Conservation (phyloP, 176 grass and related monocot species). For the Cenchrus fungigraminus region DNA sequence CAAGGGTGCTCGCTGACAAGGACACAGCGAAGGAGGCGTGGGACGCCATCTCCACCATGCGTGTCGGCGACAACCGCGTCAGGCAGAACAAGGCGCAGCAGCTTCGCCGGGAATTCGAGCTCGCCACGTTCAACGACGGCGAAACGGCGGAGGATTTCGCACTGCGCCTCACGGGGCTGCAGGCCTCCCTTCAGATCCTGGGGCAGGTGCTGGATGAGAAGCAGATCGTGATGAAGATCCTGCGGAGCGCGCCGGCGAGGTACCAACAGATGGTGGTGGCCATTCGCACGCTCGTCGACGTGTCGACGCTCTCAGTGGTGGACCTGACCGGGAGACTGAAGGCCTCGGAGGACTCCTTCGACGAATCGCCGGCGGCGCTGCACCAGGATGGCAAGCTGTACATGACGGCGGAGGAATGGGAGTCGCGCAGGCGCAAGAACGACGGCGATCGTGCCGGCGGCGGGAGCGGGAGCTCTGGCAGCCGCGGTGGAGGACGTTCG, state of each 20-base stretch:
- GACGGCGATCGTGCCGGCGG: too few species aligned
- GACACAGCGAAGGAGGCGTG: too few species aligned
- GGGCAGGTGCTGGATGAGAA: background rate
- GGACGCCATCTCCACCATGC: too few species aligned
- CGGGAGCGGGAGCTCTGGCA: too few species aligned
- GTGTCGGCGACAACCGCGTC: too few species aligned
- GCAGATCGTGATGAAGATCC: background rate
- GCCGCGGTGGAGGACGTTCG: too few species aligned
- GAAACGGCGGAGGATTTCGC: too few species aligned
- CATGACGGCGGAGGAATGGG: background rate
- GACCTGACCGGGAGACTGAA: background rate
- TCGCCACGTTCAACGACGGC: background rate
- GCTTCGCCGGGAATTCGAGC: too few species aligned
- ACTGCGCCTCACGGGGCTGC: background rate
- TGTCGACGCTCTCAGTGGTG: background rate
- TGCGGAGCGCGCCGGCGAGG: background rate
- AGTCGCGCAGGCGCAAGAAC: too few species aligned
- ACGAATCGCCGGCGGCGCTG: background rate
- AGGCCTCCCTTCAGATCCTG: background rate
- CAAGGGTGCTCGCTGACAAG: too few species aligned
- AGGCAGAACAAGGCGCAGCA: background rate
- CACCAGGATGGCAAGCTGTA: background rate
- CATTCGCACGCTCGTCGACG: background rate
- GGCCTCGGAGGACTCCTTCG: background rate
- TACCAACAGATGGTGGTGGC: background rate